Evolutionary conservation across 805 yeast species (phyloP), one percentile per base, ranked within the genome.

Genomic region (Cyberlindnera japonica): DNA sequence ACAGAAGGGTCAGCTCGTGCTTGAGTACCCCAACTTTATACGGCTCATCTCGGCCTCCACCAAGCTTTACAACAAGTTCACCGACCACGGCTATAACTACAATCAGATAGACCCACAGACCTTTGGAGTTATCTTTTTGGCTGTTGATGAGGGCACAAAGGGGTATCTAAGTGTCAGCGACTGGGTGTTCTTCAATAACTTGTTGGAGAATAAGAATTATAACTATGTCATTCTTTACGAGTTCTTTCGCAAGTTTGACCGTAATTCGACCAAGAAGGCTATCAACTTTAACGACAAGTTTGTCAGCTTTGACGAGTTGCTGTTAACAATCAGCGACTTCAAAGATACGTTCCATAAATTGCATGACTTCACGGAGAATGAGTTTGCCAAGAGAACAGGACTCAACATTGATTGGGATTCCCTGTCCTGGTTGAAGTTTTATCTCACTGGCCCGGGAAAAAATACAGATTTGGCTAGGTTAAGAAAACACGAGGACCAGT

Each of bases 101-200:
- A 71, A 72, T 48, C 71, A 70, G 49, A 70, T 80, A 38, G 72
- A 79, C 13, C 65, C 75, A 11, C 71, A 78, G 48, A 72, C 83
- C 4, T 78, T 77, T 59, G 84, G 83, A 6, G 71, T 90, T 45
- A 77, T 91, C 35, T 91, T 84, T 58, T 69, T 83, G 41, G 79
- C 88, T 20, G 87, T 95, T 13, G 98, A 91, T 64, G 76, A 76
- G 43, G 69, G 72, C 28, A 68, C 72, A 41, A 76, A 77, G 49
- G 97, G 96, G 7, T 79, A 71, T 44, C 69, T 87, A 36, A 71
- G 76, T 20, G 67, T 79, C 36, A 60, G 68, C 19, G 96, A 91
- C 58, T 91, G 95, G 83, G 64, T 76, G 37, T 72, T 73, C 31
- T 85, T 91, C 58, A 79, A 84, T 53, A 69, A 73, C 45, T 50